These are phyloP conservation scores for Brassica rapa DNA, from an alignment of 345 rosid species.

Conservation along the genomic window DNA sequence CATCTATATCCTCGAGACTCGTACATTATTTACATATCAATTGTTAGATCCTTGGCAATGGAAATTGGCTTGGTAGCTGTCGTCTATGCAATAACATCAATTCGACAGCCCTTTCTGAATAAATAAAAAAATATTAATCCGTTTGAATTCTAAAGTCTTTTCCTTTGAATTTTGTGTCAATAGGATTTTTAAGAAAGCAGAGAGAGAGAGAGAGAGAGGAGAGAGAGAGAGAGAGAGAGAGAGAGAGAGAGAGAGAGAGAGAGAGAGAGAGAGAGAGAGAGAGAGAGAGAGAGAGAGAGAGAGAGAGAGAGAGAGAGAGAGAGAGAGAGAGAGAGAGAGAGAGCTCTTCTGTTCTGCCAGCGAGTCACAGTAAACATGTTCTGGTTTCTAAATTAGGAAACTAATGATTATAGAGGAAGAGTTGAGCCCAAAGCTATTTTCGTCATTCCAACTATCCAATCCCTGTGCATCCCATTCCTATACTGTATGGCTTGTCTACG, in stretches of 20 bases:
- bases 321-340: slow-evolving; percentile 4
- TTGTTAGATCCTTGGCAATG: too few relatives aligned
- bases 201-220: background rate
- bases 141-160: slow-evolving; percentile 5
- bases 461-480: too few relatives aligned
- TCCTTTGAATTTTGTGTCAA: slow-evolving; percentile 31
- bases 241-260: slow-evolving; percentile 12
- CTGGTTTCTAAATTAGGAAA: slow-evolving; percentile 32
- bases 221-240: slow-evolving; percentile 11
- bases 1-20: too few relatives aligned
- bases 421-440: slow-evolving; percentile 30
- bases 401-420: slow-evolving; percentile 29
- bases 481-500: too few relatives aligned
- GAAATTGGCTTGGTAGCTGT: too few relatives aligned
- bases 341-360: slow-evolving; percentile 28
- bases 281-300: background rate
- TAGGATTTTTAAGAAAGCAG: slow-evolving; percentile 8
- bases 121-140: too few relatives aligned
- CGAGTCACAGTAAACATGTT: slow-evolving; percentile 35
- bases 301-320: too few relatives aligned
- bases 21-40: too few relatives aligned
- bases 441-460: too few relatives aligned
- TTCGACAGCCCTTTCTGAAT: too few relatives aligned
- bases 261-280: background rate
- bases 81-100: background rate